Evolutionary conservation across 495 filamentous ascomycete genomes (phyloP), one percentile per base, ranked within the genome.

Genomic region (Baudoinia panamericana): DNA sequence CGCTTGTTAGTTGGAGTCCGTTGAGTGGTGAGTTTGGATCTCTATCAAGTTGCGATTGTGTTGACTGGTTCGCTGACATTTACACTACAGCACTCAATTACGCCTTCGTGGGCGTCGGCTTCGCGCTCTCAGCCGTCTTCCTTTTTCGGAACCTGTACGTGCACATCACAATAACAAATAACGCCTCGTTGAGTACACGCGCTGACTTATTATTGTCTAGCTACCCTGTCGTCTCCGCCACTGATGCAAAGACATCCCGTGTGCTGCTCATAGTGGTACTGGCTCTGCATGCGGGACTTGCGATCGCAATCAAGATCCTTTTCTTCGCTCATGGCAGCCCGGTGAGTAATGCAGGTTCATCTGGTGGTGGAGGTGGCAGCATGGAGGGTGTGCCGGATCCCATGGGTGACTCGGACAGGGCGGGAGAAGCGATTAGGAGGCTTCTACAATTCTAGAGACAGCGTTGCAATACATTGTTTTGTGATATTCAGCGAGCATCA

Each of bases 291-390:
- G 79, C 84, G 15, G 92, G 78, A 11, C 63, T 97, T 50, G 76
- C 88, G 5, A 70, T 96, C 54, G 79, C 88, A 3, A 96, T 97
- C 61, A 95, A 94, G 69, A 73, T 94, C 43, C 63, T 93, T 11
- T 96, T 96, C 71, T 97, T 97, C 65, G 87, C 87, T 61, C 79
- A 58, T 61, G 67, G 60, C 19, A 46, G 45, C 35, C 46, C 45
- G 6, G 46, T 35, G 1, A 27, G 9, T 1, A 46, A 46, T 4
- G 37, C 21, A 6, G 27, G 39, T 4, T 4, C 25, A 10, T 9
- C 10, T 3, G 39, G 17, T 30, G 23, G 8, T 5, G 39, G 27
- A 7, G 26, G 13, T 13, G 18, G 29, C 5, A 5, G 16, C 4
- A n/a, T n/a, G n/a, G n/a, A n/a, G n/a, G n/a, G n/a, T n/a, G n/a